Percentiles rank a stretch among this genome's conserved stretches.
phyloP scores from a whole-genome alignment of 768 basidiomycete genomes.

The Xerocomellus chrysenteron region DNA sequence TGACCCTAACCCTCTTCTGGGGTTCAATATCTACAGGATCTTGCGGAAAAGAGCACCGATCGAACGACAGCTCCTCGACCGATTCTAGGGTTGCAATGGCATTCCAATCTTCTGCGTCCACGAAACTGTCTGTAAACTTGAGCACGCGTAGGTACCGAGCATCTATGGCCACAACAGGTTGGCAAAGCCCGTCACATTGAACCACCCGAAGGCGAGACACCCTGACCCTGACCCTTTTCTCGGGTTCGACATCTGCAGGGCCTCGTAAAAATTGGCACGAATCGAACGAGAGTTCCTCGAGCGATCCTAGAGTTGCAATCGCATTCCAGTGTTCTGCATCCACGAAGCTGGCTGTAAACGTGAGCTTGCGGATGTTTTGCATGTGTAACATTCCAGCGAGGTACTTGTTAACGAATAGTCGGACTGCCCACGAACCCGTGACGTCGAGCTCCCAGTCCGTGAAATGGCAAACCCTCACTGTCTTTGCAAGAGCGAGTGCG shows the following conservation, averaged over 20 bases:
- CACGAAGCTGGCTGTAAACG: constrained; percentile 10
- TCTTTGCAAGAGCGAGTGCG: constrained; percentile 29
- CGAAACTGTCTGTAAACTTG: constrained; percentile 3
- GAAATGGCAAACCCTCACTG: constrained; percentile 29
- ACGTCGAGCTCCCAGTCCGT: not conserved
- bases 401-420: not conserved
- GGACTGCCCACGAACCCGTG: too few species aligned
- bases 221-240: constrained; percentile 1
- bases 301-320: constrained; percentile 10
- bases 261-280: not conserved
- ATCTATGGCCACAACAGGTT: not conserved
- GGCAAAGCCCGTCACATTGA: not conserved
- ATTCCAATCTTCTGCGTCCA: constrained; percentile 16
- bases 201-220: constrained; percentile 2
- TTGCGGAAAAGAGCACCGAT: not conserved
- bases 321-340: constrained; percentile 13
- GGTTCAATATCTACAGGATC: not conserved
- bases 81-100: constrained; percentile 8
- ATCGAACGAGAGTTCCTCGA: constrained; percentile 19
- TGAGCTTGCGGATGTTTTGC: constrained; percentile 17
- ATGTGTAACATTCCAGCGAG: constrained; percentile 12
- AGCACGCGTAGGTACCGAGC: constrained; percentile 4
- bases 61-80: constrained; percentile 21
- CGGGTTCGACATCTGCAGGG: not conserved
- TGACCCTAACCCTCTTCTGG: not conserved